These are phyloP conservation scores for Secale cereale DNA, from an alignment of 176 grass and related monocot species.

Conservation along the genomic window DNA sequence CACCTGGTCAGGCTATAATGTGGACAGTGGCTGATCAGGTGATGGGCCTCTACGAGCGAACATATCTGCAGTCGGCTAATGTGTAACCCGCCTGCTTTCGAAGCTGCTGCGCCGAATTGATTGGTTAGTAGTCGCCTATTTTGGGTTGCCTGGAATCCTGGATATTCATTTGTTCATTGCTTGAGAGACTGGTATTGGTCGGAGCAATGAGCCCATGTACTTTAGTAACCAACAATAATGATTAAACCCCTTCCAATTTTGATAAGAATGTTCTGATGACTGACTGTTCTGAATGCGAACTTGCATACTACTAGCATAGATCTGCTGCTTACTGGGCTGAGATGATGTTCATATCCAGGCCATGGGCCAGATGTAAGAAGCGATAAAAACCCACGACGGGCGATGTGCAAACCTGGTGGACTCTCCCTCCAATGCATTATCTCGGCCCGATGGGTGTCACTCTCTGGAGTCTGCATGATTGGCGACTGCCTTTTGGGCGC, in stretches of 20 bases:
- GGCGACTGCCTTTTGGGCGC: background rate
- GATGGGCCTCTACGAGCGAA: constrained; percentile 84
- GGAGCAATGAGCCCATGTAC: constrained; percentile 22
- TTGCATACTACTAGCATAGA: background rate
- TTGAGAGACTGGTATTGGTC: constrained; percentile 1
- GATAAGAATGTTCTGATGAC: background rate
- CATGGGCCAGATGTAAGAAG: background rate
- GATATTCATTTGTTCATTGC: constrained; percentile 40
- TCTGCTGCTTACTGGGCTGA: background rate
- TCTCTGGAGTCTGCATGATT: background rate
- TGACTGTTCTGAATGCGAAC: background rate
- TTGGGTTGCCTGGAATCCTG: background rate
- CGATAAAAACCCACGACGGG: background rate
- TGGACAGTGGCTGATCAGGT: constrained; percentile 97
- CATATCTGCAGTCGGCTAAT: constrained; percentile 35
- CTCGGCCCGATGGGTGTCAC: background rate
- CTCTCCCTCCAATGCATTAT: background rate
- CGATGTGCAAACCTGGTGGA: background rate
- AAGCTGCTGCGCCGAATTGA: constrained; percentile 17
- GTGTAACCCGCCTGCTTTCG: constrained; percentile 34
- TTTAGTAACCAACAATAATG: constrained; percentile 21
- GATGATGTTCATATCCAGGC: background rate
- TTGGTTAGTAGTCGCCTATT: constrained; percentile 7
- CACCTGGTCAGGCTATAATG: constrained; percentile 97
- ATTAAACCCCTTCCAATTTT: background rate